Evolutionary conservation across 169 alveolate species (phyloP).

Genomic region (Plasmodium coatneyi): DNA sequence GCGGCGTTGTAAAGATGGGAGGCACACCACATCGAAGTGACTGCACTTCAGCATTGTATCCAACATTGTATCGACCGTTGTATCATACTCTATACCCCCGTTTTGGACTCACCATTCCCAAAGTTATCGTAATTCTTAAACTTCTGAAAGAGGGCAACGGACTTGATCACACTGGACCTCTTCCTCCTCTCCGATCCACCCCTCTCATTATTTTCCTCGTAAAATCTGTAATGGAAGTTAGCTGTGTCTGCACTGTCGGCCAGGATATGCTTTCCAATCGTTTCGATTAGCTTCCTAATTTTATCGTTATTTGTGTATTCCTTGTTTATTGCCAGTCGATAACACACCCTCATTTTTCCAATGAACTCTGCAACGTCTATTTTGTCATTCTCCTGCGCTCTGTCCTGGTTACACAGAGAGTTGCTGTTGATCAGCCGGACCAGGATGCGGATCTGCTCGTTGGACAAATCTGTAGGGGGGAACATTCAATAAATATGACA

Average conservation of each 20-base stretch:
- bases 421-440: constrained; percentile 85
- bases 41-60: neutral
- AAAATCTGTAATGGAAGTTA: constrained; percentile 85
- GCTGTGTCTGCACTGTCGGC: constrained; percentile 90
- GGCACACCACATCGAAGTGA: neutral
- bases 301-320: constrained; percentile 82
- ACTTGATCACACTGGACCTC: constrained; percentile 89
- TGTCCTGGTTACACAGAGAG: constrained; percentile 81
- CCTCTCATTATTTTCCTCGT: constrained; percentile 57
- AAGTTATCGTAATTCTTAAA: constrained; percentile 86
- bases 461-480: constrained; percentile 79
- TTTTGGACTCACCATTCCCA: constrained; percentile 66
- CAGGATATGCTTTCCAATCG: constrained; percentile 86
- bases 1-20: neutral
- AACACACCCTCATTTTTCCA: constrained; percentile 87
- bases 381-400: constrained; percentile 71
- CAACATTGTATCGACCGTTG: too few relatives aligned
- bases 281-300: constrained; percentile 86
- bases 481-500: neutral
- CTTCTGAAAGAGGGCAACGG: constrained; percentile 90
- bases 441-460: constrained; percentile 88
- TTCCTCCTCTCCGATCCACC: constrained; percentile 74
- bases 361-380: constrained; percentile 89
- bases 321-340: constrained; percentile 81
- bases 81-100: neutral